Evolutionary conservation across 768 basidiomycete species (phyloP).

Genomic region (Roridomyces roridus): DNA sequence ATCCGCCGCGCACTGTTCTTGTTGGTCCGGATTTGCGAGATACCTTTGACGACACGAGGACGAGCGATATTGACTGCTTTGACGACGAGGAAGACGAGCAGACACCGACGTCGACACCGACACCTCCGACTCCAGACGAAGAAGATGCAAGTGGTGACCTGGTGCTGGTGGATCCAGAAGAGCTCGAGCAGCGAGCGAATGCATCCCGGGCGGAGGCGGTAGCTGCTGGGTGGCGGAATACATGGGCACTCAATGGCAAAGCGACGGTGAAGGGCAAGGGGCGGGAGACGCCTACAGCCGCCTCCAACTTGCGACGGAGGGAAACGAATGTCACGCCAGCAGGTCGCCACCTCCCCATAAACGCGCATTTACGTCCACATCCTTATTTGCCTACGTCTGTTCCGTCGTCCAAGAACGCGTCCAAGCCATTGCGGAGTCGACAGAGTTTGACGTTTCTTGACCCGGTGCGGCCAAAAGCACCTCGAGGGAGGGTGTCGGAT

Average conservation of each 20-base stretch:
- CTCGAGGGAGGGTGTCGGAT: slow-evolving; percentile 2
- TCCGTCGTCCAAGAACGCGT: slow-evolving; percentile 2
- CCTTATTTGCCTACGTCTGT: slow-evolving; percentile 28
- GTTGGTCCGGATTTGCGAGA: slow-evolving; percentile 52
- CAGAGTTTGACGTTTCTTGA: slow-evolving; percentile 32
- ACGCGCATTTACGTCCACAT: slow-evolving; percentile 24
- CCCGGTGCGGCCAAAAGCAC: slow-evolving; percentile 11
- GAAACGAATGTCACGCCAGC: slow-evolving; percentile 53
- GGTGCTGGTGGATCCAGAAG: slow-evolving; percentile 37
- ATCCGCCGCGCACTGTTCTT: slow-evolving; percentile 17
- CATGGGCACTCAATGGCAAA: slow-evolving; percentile 47
- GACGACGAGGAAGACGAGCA: slow-evolving; percentile 39
- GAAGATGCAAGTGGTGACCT: slow-evolving; percentile 28
- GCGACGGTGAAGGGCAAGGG: slow-evolving; percentile 43
- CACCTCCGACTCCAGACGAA: slow-evolving; percentile 29
- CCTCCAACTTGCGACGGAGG: slow-evolving; percentile 40
- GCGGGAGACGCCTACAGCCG: slow-evolving; percentile 33
- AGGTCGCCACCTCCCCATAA: slow-evolving; percentile 39
- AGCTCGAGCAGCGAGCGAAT: slow-evolving; percentile 28
- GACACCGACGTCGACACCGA: slow-evolving; percentile 34
- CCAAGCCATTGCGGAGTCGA: slow-evolving; percentile 27
- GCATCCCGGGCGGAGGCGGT: slow-evolving; percentile 47
- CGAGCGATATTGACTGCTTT: slow-evolving; percentile 52
- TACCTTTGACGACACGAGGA: slow-evolving; percentile 47
- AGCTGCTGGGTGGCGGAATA: slow-evolving; percentile 60